Conservation (phyloP, 345 rosid genomes). For the Lagerstroemia speciosa region DNA sequence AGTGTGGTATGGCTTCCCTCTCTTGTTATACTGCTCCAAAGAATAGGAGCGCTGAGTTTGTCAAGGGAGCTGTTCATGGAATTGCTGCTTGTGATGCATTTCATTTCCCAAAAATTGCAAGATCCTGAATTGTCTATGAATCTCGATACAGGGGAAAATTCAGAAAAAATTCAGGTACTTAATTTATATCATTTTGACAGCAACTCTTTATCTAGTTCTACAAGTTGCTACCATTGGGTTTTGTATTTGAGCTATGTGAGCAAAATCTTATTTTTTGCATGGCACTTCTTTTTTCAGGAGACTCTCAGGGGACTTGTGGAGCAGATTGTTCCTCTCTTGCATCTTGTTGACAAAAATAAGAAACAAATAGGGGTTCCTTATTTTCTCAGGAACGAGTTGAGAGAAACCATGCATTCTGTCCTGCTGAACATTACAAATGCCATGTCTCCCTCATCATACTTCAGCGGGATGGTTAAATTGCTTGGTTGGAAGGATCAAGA, state of each 20-base stretch:
- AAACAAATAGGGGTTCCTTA: constrained; percentile 32
- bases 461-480: constrained; percentile 55
- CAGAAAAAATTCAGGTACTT: constrained; percentile 59
- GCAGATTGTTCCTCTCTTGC: constrained; percentile 47
- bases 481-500: constrained; percentile 45
- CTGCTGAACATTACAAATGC: constrained; percentile 43
- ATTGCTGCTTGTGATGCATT: constrained; percentile 47
- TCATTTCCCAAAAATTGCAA: constrained; percentile 58
- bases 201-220: neutral
- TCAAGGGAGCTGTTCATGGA: constrained; percentile 29
- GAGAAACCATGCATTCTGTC: constrained; percentile 40
- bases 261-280: neutral
- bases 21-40: constrained; percentile 48
- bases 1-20: constrained; percentile 84
- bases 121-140: constrained; percentile 71
- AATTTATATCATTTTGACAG: constrained; percentile 1
- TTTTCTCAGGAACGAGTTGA: constrained; percentile 43
- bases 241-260: neutral
- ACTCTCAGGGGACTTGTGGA: constrained; percentile 66
- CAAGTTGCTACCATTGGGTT: neutral
- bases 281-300: constrained; percentile 30
- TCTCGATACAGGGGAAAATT: constrained; percentile 48
- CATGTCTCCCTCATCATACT: constrained; percentile 65
- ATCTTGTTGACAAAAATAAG: constrained; percentile 37
- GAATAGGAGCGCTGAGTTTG: constrained; percentile 25